These are phyloP conservation scores for Eucalyptus caleyi DNA, from an alignment of 345 rosid species.

Conservation along the genomic window DNA sequence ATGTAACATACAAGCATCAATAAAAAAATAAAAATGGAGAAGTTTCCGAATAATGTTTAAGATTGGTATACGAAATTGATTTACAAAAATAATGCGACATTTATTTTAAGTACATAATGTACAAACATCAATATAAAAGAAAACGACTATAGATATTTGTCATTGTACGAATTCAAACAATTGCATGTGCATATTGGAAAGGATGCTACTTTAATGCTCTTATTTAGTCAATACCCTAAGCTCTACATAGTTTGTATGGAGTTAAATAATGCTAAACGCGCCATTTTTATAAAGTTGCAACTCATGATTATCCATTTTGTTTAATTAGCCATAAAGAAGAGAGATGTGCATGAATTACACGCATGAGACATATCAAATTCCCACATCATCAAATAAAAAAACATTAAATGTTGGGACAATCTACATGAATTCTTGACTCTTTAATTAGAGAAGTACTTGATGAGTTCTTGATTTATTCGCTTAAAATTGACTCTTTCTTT, in stretches of 20 bases:
- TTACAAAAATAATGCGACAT: neutral
- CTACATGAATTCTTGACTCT: neutral
- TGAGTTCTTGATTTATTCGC: neutral
- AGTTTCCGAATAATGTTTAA: neutral
- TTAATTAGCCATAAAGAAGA: neutral
- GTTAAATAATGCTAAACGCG: neutral
- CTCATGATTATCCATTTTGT: neutral
- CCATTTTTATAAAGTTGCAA: neutral
- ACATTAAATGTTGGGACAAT: neutral
- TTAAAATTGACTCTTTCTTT: neutral
- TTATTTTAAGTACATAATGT: too few relatives aligned
- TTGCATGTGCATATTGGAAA: neutral
- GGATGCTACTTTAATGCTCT: neutral
- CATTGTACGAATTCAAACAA: too few relatives aligned
- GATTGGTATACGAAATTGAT: neutral
- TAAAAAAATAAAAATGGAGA: neutral
- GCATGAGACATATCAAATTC: neutral
- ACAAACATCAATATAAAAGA: neutral
- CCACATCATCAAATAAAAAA: neutral
- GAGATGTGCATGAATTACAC: neutral
- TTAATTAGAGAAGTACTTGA: neutral
- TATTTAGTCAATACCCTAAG: neutral
- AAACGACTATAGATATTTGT: too few relatives aligned
- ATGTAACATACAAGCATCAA: neutral
- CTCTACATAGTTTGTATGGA: neutral